Evolutionary conservation across 2,329 filamentous ascomycete genomes (phyloP).

Genomic region (Colletotrichum eleusines): DNA sequence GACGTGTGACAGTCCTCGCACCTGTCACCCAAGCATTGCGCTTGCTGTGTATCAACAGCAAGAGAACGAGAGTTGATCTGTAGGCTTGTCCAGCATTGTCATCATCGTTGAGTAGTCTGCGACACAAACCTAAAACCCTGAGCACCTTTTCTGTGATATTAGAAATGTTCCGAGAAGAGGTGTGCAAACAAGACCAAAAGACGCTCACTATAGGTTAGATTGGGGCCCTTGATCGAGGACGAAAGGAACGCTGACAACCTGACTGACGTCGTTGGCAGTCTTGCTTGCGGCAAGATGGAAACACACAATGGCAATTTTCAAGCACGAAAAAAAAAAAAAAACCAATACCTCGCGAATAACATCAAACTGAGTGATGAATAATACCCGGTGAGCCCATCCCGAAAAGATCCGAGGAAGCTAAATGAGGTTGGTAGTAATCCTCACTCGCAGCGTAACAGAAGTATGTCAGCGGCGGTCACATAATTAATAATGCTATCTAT

Average conservation of each 20-base stretch:
- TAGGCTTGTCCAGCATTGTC: no score
- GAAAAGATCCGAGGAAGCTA: background rate
- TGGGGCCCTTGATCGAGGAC: background rate
- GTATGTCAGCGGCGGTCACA: background rate
- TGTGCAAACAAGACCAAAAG: no score
- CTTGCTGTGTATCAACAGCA: background rate
- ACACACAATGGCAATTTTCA: no score
- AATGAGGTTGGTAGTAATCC: background rate
- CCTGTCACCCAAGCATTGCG: no score
- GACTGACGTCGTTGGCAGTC: background rate
- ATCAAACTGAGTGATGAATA: background rate
- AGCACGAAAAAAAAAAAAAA: no score
- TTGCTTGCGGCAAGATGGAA: background rate
- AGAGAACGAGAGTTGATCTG: no score
- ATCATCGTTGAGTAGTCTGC: background rate
- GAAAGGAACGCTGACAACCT: background rate
- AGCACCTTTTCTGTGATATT: background rate
- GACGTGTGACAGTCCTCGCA: background rate
- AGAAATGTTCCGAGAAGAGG: background rate
- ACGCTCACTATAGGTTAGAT: no score
- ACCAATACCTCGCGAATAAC: no score
- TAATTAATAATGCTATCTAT: background rate
- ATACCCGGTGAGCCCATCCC: background rate
- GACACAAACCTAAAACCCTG: background rate
- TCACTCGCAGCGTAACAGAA: background rate